These are phyloP conservation scores for Phalaenopsis aphrodite DNA, from an alignment of 106 monocot species.

Conservation along the genomic window DNA sequence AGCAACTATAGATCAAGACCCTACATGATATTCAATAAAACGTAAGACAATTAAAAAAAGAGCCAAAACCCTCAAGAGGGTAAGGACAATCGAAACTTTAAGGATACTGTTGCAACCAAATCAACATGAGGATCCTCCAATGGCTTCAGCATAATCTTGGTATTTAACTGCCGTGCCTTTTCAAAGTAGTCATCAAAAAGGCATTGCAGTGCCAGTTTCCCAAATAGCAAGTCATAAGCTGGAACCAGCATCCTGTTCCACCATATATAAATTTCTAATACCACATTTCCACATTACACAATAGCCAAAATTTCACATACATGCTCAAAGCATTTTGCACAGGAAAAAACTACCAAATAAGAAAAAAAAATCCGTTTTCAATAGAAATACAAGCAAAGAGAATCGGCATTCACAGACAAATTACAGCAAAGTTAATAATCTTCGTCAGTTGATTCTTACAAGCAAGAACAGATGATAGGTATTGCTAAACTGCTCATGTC, in stretches of 20 bases:
- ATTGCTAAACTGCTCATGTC: background rate
- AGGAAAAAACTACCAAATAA: background rate
- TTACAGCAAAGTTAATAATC: background rate
- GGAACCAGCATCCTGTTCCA: slow-evolving; percentile 73
- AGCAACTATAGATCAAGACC: background rate
- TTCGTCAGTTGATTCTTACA: background rate
- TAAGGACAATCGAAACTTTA: background rate
- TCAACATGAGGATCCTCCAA: slow-evolving; percentile 90
- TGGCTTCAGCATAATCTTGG: slow-evolving; percentile 82
- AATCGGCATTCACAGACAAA: background rate
- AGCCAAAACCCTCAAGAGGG: background rate
- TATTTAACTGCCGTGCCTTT: slow-evolving; percentile 39
- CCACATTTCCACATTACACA: background rate
- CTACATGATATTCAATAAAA: background rate
- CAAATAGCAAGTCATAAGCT: slow-evolving; percentile 89
- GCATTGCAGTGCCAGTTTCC: slow-evolving; percentile 63
- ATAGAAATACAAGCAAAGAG: background rate
- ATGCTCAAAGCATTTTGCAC: background rate
- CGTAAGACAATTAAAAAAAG: background rate
- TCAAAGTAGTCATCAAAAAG: slow-evolving; percentile 94
- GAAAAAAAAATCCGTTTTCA: background rate
- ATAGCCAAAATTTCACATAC: background rate
- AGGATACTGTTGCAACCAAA: slow-evolving; percentile 73
- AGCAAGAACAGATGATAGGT: background rate
- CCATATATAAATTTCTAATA: background rate